These are phyloP conservation scores for Tuber aestivum DNA, from an alignment of 495 filamentous ascomycete species.

Conservation along the genomic window DNA sequence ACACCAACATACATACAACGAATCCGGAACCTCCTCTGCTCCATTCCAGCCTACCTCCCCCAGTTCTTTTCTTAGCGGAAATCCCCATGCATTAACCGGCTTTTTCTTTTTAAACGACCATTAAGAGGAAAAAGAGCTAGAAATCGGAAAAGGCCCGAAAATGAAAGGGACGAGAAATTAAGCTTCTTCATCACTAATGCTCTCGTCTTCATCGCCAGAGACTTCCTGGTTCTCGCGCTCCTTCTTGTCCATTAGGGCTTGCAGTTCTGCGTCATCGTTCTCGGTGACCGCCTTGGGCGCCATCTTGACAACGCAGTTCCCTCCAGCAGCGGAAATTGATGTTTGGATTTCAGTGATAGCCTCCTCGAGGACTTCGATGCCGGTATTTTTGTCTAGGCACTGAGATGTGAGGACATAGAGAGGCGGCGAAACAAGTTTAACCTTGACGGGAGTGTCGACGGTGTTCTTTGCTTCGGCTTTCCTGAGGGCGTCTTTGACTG, in stretches of 20 bases:
- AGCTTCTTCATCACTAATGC: constrained; percentile 77
- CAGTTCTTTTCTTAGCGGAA: neutral
- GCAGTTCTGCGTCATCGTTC: constrained; percentile 92
- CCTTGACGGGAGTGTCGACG: constrained; percentile 85
- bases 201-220: constrained; percentile 89
- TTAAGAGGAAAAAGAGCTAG: neutral
- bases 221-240: constrained; percentile 97
- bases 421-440: constrained; percentile 89
- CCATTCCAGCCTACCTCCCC: neutral
- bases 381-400: constrained; percentile 83
- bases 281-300: constrained; percentile 97
- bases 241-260: constrained; percentile 97
- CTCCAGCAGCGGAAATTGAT: constrained; percentile 67
- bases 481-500: constrained; percentile 83
- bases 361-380: constrained; percentile 74
- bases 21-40: neutral
- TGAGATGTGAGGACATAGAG: constrained; percentile 91
- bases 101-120: neutral
- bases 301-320: constrained; percentile 84
- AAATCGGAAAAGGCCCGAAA: neutral
- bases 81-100: neutral
- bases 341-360: constrained; percentile 77
- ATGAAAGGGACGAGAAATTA: neutral
- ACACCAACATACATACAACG: neutral
- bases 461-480: constrained; percentile 85